Conservation (phyloP, 768 basidiomycete species). For the Pulveroboletus sp. region DNA sequence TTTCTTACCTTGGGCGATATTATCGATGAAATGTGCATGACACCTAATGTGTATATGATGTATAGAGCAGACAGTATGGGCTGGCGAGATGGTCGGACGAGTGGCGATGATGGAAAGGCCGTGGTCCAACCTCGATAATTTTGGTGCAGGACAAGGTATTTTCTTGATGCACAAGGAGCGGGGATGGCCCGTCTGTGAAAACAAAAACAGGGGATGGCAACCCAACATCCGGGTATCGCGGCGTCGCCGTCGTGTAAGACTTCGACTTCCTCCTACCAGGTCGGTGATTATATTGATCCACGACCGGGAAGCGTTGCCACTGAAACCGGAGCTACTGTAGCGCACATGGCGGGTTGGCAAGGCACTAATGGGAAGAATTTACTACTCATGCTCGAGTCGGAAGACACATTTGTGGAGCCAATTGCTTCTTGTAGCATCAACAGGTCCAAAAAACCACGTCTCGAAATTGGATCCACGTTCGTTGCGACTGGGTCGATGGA, state of each 20-base stretch:
- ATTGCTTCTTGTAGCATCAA: background rate
- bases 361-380: constrained; percentile 43
- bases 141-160: background rate
- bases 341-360: constrained; percentile 41
- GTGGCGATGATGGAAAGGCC: background rate
- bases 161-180: background rate
- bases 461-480: background rate
- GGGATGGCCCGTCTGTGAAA: background rate
- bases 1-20: background rate
- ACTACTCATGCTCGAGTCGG: constrained; percentile 5
- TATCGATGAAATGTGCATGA: too few relatives aligned
- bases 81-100: background rate
- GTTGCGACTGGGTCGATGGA: background rate
- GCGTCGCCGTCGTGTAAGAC: constrained; percentile 46
- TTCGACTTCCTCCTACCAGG: constrained; percentile 53
- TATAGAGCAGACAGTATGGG: background rate
- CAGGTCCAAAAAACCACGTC: background rate
- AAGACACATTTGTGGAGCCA: background rate
- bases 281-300: constrained; percentile 9
- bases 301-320: background rate
- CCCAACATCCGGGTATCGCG: constrained; percentile 46
- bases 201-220: constrained; percentile 35
- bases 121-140: too few relatives aligned
- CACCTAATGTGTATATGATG: too few relatives aligned
- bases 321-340: background rate